phyloP scores from a whole-genome alignment of 345 rosid genomes.

The Lepidium africanum region DNA sequence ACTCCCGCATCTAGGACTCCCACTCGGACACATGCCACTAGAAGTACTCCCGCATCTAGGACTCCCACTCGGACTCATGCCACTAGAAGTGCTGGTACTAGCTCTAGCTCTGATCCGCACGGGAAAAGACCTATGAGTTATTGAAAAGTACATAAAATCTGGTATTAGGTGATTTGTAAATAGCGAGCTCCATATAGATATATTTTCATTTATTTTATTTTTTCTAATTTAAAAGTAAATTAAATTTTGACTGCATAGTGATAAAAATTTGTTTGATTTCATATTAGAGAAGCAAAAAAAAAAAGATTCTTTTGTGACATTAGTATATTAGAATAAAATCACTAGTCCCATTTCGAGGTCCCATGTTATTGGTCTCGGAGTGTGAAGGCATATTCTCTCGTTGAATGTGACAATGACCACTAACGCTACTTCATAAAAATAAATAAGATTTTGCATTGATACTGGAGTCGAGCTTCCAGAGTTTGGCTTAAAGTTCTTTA shows the following conservation, averaged over 20 bases:
- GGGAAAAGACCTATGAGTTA: constrained; percentile 53
- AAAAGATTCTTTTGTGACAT: constrained; percentile 14
- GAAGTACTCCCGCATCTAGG: no score
- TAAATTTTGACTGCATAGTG: not conserved
- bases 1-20: constrained; percentile 28
- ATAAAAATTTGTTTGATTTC: not conserved
- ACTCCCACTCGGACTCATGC: no score
- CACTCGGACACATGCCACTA: no score
- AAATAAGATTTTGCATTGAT: not conserved
- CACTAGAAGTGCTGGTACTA: constrained; percentile 21
- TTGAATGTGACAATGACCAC: not conserved
- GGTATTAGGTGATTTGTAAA: constrained; percentile 1
- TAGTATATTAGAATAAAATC: not conserved
- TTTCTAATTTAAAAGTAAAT: not conserved
- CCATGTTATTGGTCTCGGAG: not conserved
- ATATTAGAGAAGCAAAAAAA: not conserved
- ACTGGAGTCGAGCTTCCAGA: constrained; percentile 70
- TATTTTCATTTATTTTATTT: not conserved
- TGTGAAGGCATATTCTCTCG: not conserved
- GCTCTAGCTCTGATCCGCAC: constrained; percentile 31
- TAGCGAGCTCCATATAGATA: constrained; percentile 6
- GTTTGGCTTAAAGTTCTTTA: constrained; percentile 35
- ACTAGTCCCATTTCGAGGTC: not conserved
- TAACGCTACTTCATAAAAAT: not conserved
- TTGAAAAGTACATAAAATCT: constrained; percentile 10